Evolutionary conservation across 2,329 filamentous ascomycete species (phyloP).

Genomic region (Aspergillus brasiliensis): DNA sequence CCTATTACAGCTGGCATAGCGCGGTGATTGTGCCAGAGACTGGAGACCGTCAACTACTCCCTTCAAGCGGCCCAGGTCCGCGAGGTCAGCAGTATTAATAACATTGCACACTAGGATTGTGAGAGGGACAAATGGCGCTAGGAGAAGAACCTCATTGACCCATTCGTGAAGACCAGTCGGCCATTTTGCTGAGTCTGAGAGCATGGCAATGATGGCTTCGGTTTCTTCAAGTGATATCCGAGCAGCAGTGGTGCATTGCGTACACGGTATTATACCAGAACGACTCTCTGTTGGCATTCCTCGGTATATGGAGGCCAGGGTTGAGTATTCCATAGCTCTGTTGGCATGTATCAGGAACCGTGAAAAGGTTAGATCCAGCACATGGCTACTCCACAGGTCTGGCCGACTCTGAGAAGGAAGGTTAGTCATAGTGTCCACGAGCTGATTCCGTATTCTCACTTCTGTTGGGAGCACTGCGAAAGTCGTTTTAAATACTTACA

Average conservation of each 20-base stretch:
- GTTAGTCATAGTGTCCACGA: not conserved
- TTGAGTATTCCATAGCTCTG: slow-evolving; percentile 9
- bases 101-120: slow-evolving; percentile 17
- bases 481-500: not conserved
- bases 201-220: slow-evolving; percentile 11
- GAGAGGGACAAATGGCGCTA: slow-evolving; percentile 17
- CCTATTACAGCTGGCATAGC: slow-evolving; percentile 3
- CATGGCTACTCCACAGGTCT: not conserved
- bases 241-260: slow-evolving; percentile 12
- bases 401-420: not conserved
- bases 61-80: slow-evolving; percentile 10
- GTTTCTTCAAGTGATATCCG: slow-evolving; percentile 9
- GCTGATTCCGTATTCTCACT: not conserved
- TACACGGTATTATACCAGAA: not conserved
- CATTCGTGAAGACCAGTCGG: not conserved
- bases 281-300: slow-evolving; percentile 1
- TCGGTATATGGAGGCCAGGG: slow-evolving; percentile 16
- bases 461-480: not conserved
- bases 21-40: not conserved
- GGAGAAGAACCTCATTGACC: slow-evolving; percentile 4
- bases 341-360: slow-evolving; percentile 6
- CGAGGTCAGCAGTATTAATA: slow-evolving; percentile 11
- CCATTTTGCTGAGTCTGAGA: not conserved
- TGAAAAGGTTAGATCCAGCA: not conserved
- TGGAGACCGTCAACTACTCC: slow-evolving; percentile 12